Evolutionary conservation across 2,329 filamentous ascomycete species (phyloP), one percentile per base, ranked within the genome.

Genomic region (Sporothrix dimorphospora): DNA sequence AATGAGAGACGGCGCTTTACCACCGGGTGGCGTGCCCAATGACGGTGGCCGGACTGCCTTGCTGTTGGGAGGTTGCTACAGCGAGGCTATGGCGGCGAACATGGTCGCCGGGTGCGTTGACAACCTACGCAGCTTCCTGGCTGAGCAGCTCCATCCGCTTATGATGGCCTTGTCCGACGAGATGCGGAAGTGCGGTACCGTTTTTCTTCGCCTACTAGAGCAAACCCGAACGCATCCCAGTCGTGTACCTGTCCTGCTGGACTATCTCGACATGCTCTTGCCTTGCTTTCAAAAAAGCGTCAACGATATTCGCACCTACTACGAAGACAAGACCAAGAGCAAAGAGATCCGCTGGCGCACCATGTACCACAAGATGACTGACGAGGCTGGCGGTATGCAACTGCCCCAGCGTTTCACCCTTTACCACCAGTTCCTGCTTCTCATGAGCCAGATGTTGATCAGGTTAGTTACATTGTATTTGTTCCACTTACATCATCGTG

Each of bases 301-400:
- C 19, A 78, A 82, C 55, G 87, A 89, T 73, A 89, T 90, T 74
- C 83, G 79, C 53, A 74, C 72, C 9, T 84, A 84, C 78, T 85
- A 88, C 75, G 83, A 88, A 45, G 85, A 89, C 76, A 83, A 81
- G 47, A 81, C 81, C 4, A 75, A 85, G 55, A 80, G 82, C 21
- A 84, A 83, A 70, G 82, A 85, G 73, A 80, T 82, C 47, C 83
- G 87, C 70, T 90, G 89, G 88, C 83, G 84, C 55, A 83, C 83
- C 75, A 89, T 90, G 87, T 88, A 86, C 76, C 83, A 89, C 77
- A 79, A 81, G 5, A 83, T 90, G 83, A 83, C 82, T 8, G 82
- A 85, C 30, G 86, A 90, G 76, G 84, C 83, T 3, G 83, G 81
- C 2, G 86, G 85, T 0, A 82, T 87, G 42, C 81, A 81, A 6